Evolutionary conservation across 257 asterid species (phyloP).

Genomic region (Voacanga thouarsii): DNA sequence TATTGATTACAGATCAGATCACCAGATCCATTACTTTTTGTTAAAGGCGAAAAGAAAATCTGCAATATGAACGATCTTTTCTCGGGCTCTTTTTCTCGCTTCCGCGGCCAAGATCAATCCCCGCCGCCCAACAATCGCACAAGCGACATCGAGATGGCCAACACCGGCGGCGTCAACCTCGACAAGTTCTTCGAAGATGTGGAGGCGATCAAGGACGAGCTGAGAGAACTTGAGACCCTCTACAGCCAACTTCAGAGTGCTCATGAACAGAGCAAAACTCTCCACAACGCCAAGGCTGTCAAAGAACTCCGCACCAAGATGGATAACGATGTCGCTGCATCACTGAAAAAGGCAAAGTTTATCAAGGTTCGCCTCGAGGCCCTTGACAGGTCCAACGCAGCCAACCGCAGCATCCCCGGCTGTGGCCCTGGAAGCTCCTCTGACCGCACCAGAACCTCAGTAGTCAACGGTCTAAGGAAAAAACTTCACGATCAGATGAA

Average conservation of each 20-base stretch:
- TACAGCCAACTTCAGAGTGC: constrained; percentile 46
- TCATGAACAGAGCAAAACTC: constrained; percentile 54
- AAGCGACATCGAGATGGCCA: constrained; percentile 16
- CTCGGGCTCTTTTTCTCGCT: constrained; percentile 20
- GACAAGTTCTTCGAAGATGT: constrained; percentile 70
- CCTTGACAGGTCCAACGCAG: constrained; percentile 37
- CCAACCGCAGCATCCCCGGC: constrained; percentile 35
- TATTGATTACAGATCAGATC: constrained; percentile 3
- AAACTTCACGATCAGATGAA: constrained; percentile 41
- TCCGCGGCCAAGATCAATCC: constrained; percentile 13
- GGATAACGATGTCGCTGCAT: constrained; percentile 32
- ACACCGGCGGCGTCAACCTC: constrained; percentile 37
- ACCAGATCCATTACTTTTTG: not conserved
- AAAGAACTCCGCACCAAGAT: constrained; percentile 38
- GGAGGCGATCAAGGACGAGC: constrained; percentile 63
- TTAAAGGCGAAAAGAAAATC: not conserved
- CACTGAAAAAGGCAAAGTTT: constrained; percentile 36
- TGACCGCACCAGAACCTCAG: constrained; percentile 40
- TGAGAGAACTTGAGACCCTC: constrained; percentile 52
- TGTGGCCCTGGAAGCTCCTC: constrained; percentile 48
- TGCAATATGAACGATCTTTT: constrained; percentile 22
- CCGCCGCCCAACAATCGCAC: not conserved
- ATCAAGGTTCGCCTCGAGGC: constrained; percentile 37
- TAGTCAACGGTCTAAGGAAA: constrained; percentile 42
- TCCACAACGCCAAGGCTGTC: constrained; percentile 43